These are phyloP conservation scores for Gloeophyllum trabeum DNA, from an alignment of 768 basidiomycete species.

Conservation along the genomic window DNA sequence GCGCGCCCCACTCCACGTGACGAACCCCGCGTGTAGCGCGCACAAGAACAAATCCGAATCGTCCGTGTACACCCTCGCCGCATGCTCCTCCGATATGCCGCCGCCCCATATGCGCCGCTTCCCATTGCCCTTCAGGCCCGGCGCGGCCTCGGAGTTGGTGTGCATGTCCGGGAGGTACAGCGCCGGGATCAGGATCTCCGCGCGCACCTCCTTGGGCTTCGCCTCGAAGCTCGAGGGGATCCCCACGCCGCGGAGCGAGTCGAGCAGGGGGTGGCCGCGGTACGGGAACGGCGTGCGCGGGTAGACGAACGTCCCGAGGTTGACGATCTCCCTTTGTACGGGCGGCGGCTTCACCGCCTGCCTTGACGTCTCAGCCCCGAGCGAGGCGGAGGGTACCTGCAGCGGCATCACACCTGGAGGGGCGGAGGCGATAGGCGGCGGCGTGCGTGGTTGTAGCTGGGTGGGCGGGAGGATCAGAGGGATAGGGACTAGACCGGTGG, in stretches of 20 bases:
- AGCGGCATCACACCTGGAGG: constrained; percentile 1
- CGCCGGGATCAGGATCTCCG: constrained; percentile 48
- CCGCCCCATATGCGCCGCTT: constrained; percentile 2
- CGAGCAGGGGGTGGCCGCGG: constrained; percentile 12
- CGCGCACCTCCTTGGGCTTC: constrained; percentile 13
- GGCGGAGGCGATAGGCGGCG: constrained; percentile 1
- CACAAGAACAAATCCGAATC: constrained; percentile 65
- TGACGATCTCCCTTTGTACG: constrained; percentile 9
- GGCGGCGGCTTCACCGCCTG: too few species aligned
- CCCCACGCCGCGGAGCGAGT: neutral
- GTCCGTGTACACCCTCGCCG: constrained; percentile 54
- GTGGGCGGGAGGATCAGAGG: constrained; percentile 1
- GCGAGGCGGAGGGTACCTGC: constrained; percentile 2
- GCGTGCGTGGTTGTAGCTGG: constrained; percentile 1
- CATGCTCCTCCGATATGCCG: constrained; percentile 4
- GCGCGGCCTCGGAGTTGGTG: constrained; percentile 27
- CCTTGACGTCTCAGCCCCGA: too few species aligned
- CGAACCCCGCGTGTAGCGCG: constrained; percentile 52
- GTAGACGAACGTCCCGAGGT: constrained; percentile 48
- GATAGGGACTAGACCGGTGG: constrained; percentile 4
- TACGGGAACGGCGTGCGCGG: constrained; percentile 50
- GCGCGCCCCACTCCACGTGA: constrained; percentile 29
- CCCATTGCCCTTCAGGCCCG: constrained; percentile 13
- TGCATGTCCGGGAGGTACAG: constrained; percentile 40
- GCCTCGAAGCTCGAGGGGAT: neutral